Conservation (phyloP, 441 rosid genomes). For the Bruguiera hainesii region DNA sequence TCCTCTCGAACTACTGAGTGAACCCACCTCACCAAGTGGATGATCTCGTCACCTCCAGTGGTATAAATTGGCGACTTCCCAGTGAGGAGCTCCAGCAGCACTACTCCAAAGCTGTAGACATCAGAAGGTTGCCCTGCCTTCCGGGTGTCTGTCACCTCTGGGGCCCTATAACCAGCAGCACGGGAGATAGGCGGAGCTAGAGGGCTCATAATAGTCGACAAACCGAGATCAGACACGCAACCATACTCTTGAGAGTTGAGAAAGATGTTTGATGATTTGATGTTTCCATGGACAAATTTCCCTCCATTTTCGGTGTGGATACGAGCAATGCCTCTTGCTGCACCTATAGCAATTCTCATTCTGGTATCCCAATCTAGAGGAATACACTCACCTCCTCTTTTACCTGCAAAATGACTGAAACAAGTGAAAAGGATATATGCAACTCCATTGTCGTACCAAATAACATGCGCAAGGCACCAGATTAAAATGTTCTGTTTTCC, state of each 20-base stretch:
- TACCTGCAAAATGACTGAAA: conserved; percentile 40
- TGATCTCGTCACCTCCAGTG: conserved; percentile 71
- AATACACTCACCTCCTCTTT: conserved; percentile 58
- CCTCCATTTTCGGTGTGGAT: conserved; percentile 72
- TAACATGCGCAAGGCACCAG: neutral
- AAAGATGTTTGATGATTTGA: conserved; percentile 87
- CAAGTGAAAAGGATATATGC: conserved; percentile 6
- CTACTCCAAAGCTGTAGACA: conserved; percentile 90
- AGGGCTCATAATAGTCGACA: conserved; percentile 64
- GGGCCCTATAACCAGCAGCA: conserved; percentile 86
- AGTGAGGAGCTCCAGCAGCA: conserved; percentile 81
- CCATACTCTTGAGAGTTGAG: conserved; percentile 55
- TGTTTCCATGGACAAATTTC: conserved; percentile 82
- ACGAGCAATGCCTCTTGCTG: conserved; percentile 79
- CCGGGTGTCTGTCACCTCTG: conserved; percentile 85
- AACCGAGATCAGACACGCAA: conserved; percentile 74
- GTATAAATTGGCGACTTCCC: conserved; percentile 84
- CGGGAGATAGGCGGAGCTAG: conserved; percentile 66
- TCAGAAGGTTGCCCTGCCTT: conserved; percentile 79
- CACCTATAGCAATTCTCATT: conserved; percentile 69
- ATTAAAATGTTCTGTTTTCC: neutral
- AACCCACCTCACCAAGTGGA: conserved; percentile 95
- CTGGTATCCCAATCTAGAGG: conserved; percentile 82
- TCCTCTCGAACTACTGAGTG: conserved; percentile 93
- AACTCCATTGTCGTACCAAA: neutral